Percentiles rank a stretch among this genome's conserved stretches.
Evolutionary conservation across 2,329 filamentous ascomycete species (phyloP).

Genomic region (Aspergillus sp.): DNA sequence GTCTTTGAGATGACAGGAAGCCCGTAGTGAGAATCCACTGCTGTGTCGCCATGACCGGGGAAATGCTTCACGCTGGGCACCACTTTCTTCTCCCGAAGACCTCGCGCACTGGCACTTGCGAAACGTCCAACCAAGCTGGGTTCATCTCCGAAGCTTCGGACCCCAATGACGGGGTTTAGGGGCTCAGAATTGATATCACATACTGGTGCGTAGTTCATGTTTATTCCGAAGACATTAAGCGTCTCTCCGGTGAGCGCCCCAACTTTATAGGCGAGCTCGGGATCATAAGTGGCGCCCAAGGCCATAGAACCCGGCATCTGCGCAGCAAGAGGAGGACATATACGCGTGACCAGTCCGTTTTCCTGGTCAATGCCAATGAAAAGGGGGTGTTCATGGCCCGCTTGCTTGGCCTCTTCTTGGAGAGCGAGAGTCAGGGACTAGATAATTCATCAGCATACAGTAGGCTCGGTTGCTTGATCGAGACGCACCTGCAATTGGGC

Average conservation of each 20-base stretch:
- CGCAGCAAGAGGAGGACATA: conserved; percentile 38
- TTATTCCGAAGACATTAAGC: conserved; percentile 40
- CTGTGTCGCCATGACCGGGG: conserved; percentile 45
- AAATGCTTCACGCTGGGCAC: conserved; percentile 47
- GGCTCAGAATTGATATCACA: conserved; percentile 47
- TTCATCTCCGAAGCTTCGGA: conserved; percentile 43
- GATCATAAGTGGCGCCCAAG: conserved; percentile 40
- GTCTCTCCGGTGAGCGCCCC: conserved; percentile 39
- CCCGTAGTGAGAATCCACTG: conserved; percentile 45
- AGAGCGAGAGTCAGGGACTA: conserved; percentile 33
- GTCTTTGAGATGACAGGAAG: conserved; percentile 40
- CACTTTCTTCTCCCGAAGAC: conserved; percentile 38
- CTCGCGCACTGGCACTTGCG: conserved; percentile 36
- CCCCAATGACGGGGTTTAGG: conserved; percentile 44
- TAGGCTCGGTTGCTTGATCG: neutral
- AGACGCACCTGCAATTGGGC: conserved; percentile 34
- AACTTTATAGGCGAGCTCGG: conserved; percentile 33
- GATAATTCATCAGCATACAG: neutral
- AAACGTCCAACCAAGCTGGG: conserved; percentile 42
- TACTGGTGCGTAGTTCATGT: conserved; percentile 47
- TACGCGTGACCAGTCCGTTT: conserved; percentile 44
- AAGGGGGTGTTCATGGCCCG: conserved; percentile 39
- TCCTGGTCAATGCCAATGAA: conserved; percentile 48
- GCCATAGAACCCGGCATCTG: conserved; percentile 46
- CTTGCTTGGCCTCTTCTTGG: conserved; percentile 38